phyloP scores from a whole-genome alignment of 345 rosid species.

The Arabidopsis suecica region DNA sequence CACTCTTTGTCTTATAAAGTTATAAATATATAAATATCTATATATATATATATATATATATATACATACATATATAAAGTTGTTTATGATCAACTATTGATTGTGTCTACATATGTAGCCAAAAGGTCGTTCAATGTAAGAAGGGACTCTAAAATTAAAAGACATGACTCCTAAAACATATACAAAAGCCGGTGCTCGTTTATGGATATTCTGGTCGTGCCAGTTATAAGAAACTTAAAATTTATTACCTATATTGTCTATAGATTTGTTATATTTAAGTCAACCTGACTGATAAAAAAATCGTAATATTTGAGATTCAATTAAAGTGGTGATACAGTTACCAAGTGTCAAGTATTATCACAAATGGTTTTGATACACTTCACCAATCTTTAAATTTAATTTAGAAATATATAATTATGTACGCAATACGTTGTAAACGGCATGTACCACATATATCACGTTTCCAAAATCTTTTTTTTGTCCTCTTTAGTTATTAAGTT shows the following conservation, averaged over 20 bases:
- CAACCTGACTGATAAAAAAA: not conserved
- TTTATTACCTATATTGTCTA: not conserved
- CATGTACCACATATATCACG: constrained; percentile 14
- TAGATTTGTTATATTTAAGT: not conserved
- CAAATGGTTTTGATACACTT: constrained; percentile 1
- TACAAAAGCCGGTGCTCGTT: constrained; percentile 24
- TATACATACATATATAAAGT: not conserved
- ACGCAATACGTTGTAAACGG: constrained; percentile 1
- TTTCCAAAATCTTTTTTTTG: not conserved
- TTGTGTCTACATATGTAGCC: constrained; percentile 18
- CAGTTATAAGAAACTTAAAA: not conserved
- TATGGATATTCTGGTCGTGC: constrained; percentile 16
- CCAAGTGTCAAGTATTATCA: constrained; percentile 16
- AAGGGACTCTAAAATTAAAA: constrained; percentile 12
- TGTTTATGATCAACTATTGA: constrained; percentile 12
- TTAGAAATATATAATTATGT: not conserved
- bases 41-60: not conserved
- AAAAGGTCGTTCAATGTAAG: constrained; percentile 8
- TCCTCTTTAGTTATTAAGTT: no score
- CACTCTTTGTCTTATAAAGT: not conserved
- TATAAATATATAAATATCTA: not conserved
- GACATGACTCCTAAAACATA: constrained; percentile 36
- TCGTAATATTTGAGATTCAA: not conserved
- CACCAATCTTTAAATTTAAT: not conserved
- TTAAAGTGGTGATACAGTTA: constrained; percentile 2